These are phyloP conservation scores for Coniochaeta pulveracea DNA, from an alignment of 2,329 filamentous ascomycete genomes.

Conservation along the genomic window DNA sequence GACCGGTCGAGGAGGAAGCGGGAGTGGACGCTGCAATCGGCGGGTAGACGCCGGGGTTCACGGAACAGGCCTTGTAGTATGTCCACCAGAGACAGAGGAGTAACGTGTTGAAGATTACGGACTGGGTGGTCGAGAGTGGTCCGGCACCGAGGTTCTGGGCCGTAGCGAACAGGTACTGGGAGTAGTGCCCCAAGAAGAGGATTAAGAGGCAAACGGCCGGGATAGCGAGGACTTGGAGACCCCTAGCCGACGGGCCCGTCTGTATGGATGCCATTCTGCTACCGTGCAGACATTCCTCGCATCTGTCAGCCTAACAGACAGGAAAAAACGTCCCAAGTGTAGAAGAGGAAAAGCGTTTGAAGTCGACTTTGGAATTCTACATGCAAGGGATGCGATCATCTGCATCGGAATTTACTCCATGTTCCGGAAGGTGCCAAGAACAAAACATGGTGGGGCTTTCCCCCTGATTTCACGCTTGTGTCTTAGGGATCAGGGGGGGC, in stretches of 20 bases:
- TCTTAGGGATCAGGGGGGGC: too few species aligned
- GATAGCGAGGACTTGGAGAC: conserved; percentile 50
- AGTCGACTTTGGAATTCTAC: too few species aligned
- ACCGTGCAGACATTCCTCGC: too few species aligned
- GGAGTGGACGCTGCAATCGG: conserved; percentile 20
- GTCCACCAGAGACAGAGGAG: conserved; percentile 55
- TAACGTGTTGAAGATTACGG: conserved; percentile 53
- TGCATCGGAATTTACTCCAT: too few species aligned
- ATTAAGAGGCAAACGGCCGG: conserved; percentile 57
- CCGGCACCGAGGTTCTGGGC: conserved; percentile 47
- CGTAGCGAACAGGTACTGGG: conserved; percentile 58
- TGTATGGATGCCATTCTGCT: conserved; percentile 11
- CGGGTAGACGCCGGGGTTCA: conserved; percentile 44
- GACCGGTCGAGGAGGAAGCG: conserved; percentile 13
- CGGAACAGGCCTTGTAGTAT: conserved; percentile 51
- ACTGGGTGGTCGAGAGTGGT: conserved; percentile 45
- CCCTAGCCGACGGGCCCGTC: conserved; percentile 26
- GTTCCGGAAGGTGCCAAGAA: too few species aligned
- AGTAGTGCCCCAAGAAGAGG: conserved; percentile 57
- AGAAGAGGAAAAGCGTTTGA: too few species aligned
- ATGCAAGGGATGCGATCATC: too few species aligned
- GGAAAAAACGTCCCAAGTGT: too few species aligned
- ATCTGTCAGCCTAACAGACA: too few species aligned
- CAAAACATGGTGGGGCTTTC: too few species aligned
- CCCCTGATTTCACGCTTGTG: too few species aligned